Conservation (phyloP, 1,139 yeast species). For the Suhomyces bokatorum region DNA sequence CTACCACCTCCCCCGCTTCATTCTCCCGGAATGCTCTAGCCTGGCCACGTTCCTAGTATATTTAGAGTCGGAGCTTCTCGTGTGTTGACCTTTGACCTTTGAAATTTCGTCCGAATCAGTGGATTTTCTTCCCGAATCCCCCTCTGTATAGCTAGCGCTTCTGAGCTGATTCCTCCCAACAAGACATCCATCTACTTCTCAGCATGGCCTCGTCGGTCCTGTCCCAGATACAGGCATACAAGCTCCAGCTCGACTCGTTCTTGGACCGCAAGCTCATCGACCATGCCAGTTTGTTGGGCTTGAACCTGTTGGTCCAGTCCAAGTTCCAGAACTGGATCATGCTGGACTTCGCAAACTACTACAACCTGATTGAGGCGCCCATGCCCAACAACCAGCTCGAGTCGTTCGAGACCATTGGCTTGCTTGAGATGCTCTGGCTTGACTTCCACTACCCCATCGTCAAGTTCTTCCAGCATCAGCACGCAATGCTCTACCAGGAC, state of each 20-base stretch:
- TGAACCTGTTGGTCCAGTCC: conserved; percentile 43
- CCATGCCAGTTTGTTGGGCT: conserved; percentile 47
- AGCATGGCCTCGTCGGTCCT: conserved; percentile 2
- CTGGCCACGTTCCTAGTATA: neutral
- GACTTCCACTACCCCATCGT: conserved; percentile 65
- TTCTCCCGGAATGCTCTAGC: conserved; percentile 7
- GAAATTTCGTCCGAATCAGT: neutral
- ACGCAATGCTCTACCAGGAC: conserved; percentile 29
- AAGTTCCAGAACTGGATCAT: conserved; percentile 42
- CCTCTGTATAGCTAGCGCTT: too few species aligned
- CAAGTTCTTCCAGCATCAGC: conserved; percentile 51
- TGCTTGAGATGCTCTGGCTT: conserved; percentile 55
- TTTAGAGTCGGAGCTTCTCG: neutral
- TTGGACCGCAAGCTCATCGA: conserved; percentile 38
- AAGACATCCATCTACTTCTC: too few species aligned
- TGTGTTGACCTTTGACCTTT: neutral
- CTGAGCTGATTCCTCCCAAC: too few species aligned
- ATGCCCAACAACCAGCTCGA: conserved; percentile 18
- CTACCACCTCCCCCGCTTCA: neutral
- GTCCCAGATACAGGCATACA: conserved; percentile 27
- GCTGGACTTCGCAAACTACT: conserved; percentile 32
- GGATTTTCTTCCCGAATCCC: too few species aligned
- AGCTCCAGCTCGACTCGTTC: conserved; percentile 31
- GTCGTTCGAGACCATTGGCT: conserved; percentile 34
- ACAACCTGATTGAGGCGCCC: conserved; percentile 8